Conservation (phyloP, 768 basidiomycete genomes). For the Agrocybe chaxingu region DNA sequence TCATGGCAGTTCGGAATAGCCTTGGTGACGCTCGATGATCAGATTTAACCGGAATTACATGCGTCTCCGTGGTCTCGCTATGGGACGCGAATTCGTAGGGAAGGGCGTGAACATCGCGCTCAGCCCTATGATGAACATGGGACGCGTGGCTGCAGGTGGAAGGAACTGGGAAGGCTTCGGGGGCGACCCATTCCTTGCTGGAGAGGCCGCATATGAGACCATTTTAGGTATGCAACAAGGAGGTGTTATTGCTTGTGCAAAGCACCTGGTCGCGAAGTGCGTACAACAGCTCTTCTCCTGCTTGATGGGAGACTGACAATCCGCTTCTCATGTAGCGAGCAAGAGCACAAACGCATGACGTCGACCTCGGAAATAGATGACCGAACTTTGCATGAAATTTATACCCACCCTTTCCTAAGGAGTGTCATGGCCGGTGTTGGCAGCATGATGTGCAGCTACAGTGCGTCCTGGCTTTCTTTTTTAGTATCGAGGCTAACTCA, state of each 20-base stretch:
- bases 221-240: conserved; percentile 74
- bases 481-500: background rate
- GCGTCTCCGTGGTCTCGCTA: conserved; percentile 68
- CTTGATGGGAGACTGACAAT: background rate
- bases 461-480: conserved; percentile 28
- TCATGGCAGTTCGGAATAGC: background rate
- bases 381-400: conserved; percentile 74
- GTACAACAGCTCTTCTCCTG: conserved; percentile 14
- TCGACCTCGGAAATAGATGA: conserved; percentile 74
- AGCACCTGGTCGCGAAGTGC: conserved; percentile 78
- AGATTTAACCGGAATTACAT: conserved; percentile 79
- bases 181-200: conserved; percentile 83
- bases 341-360: conserved; percentile 57
- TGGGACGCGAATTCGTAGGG: conserved; percentile 79
- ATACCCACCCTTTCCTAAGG: conserved; percentile 65
- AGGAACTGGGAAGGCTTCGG: conserved; percentile 97
- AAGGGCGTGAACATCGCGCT: conserved; percentile 85
- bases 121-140: conserved; percentile 86
- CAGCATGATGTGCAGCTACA: conserved; percentile 77
- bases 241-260: conserved; percentile 86
- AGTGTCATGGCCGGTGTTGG: conserved; percentile 74
- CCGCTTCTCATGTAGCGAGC: conserved; percentile 43
- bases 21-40: background rate
- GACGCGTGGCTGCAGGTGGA: conserved; percentile 75
- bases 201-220: conserved; percentile 77